phyloP scores from a whole-genome alignment of 1,284 basidiomycete genomes.

The Ceratorhiza oryzae-sativae region DNA sequence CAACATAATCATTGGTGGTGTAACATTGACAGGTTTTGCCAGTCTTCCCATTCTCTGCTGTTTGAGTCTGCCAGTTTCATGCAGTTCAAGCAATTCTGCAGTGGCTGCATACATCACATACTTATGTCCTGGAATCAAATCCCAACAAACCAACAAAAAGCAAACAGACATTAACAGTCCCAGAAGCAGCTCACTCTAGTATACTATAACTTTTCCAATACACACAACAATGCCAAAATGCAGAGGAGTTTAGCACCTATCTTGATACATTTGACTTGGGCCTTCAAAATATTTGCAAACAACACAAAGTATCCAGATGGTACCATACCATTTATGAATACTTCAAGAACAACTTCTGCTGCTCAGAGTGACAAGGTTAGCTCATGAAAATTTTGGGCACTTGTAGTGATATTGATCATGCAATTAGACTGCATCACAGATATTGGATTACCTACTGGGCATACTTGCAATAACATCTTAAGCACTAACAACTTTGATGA shows the following conservation, averaged over 20 bases:
- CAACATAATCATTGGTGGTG: background rate
- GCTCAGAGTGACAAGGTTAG: background rate
- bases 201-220: background rate
- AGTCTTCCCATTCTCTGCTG: background rate
- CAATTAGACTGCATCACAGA: constrained; percentile 3
- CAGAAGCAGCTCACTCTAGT: background rate
- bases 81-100: background rate
- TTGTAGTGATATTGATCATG: too few relatives aligned
- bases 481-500: constrained; percentile 10
- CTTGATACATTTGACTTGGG: background rate
- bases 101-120: background rate
- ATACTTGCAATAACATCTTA: background rate
- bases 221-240: background rate
- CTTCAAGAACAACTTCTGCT: background rate
- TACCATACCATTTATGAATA: background rate
- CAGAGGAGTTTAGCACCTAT: background rate
- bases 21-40: background rate
- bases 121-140: background rate
- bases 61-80: constrained; percentile 11
- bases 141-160: background rate
- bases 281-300: background rate
- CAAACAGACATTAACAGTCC: background rate
- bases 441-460: constrained; percentile 3
- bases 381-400: background rate
- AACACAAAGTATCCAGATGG: background rate